Evolutionary conservation across 169 alveolate genomes (phyloP).

Genomic region (Eimeria praecox): DNA sequence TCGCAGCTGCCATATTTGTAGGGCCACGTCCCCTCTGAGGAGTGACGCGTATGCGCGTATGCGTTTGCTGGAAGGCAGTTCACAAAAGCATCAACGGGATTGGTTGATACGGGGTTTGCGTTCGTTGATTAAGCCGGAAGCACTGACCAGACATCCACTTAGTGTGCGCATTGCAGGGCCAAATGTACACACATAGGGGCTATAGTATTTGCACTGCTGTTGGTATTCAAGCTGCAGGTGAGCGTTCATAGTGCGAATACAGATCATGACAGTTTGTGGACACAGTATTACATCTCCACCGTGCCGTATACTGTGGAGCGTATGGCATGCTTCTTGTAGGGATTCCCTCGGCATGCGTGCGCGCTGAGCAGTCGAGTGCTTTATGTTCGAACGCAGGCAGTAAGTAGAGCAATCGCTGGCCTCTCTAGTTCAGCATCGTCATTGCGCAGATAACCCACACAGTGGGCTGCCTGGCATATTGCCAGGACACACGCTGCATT

Average conservation of each 20-base stretch:
- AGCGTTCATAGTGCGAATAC: too few relatives aligned
- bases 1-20: too few relatives aligned
- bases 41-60: too few relatives aligned
- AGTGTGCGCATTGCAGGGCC: not conserved
- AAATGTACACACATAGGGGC: not conserved
- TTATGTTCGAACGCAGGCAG: not conserved
- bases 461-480: not conserved
- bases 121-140: not conserved
- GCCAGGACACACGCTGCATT: not conserved
- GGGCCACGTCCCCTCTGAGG: too few relatives aligned
- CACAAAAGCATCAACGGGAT: not conserved
- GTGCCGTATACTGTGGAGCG: not conserved
- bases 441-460: not conserved
- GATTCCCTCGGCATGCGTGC: not conserved
- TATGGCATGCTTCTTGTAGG: not conserved
- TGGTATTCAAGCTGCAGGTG: too few relatives aligned
- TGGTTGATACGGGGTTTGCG: not conserved
- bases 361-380: too few relatives aligned
- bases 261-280: too few relatives aligned
- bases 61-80: too few relatives aligned
- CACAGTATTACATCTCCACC: not conserved
- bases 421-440: not conserved
- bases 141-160: not conserved
- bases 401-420: not conserved
- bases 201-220: not conserved